Evolutionary conservation across 805 yeast species (phyloP), one percentile per base, ranked within the genome.

Genomic region (Nakazawaea ambrosiae): DNA sequence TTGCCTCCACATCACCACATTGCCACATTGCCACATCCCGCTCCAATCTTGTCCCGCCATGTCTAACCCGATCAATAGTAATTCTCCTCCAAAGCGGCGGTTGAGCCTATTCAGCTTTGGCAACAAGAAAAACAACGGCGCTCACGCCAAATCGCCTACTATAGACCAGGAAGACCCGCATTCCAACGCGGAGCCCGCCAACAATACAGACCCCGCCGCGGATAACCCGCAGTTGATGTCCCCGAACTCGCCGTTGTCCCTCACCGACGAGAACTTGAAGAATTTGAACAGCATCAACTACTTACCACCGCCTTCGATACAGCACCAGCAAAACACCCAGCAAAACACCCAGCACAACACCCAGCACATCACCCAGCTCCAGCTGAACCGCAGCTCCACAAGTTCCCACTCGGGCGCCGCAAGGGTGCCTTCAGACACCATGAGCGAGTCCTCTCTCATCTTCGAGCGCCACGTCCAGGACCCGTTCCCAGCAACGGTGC

Each of bases 401-500:
- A n/a, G n/a, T n/a, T n/a, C n/a, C n/a, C n/a, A n/a, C n/a, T n/a
- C n/a, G n/a, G n/a, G n/a, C n/a, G n/a, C n/a, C n/a, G n/a, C n/a
- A 9, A 35, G 22, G 22, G 22, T 14, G 22, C 28, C 18, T 15
- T 36, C 40, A 10, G 41, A 51, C 48, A 16, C 50, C 15, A 33
- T 38, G 37, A 45, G 38, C 19, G 57, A 55, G 10, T 52, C 60
- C 20, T 73, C 81, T 12, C 51, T 70, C 50, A 81, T 80, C 49
- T 82, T 75, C 51, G 88, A 79, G 47, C 65, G 86, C 39, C 66
- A 72, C 33, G 86, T 79, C 7, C 82, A 79, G 51, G 84, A 78
- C 44, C 75, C 75, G 7, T 46, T 61, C 30, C 43, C 45, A 26
- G 24, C 15, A 7, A 14, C 19, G 8, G 22, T 17, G 14, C 24